Evolutionary conservation across 108 stramenopile species (phyloP).

Genomic region (Fragilariopsis cylindrus): DNA sequence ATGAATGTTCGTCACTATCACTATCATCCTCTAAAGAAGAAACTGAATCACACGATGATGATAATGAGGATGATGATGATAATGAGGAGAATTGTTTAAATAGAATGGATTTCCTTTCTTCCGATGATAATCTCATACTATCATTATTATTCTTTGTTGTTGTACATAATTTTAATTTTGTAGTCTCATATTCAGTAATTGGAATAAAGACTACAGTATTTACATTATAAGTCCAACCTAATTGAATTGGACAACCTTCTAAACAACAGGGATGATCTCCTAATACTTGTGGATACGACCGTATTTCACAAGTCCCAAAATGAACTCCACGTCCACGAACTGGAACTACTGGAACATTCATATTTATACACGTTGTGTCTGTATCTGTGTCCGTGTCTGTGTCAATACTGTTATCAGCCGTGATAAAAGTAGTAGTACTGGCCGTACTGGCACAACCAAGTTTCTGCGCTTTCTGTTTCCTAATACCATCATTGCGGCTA

Average conservation of each 20-base stretch:
- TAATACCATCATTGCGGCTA: no score
- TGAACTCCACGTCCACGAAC: neutral
- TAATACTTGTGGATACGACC: constrained; percentile 51
- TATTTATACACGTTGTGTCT: no score
- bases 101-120: neutral
- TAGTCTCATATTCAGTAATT: constrained; percentile 32
- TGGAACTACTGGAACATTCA: no score
- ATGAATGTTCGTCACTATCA: neutral
- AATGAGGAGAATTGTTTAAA: neutral
- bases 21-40: neutral
- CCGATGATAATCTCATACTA: neutral
- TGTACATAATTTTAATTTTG: neutral
- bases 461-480: neutral
- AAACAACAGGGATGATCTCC: constrained; percentile 73
- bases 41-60: constrained; percentile 7
- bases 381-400: no score
- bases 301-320: constrained; percentile 46
- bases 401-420: neutral
- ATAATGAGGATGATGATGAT: no score
- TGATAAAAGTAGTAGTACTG: neutral
- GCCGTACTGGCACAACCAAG: neutral
- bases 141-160: neutral
- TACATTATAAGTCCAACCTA: constrained; percentile 48
- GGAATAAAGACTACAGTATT: neutral
- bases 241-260: constrained; percentile 56